Evolutionary conservation across 139 green algal genomes (phyloP).

Genomic region (Chlorella sp.): DNA sequence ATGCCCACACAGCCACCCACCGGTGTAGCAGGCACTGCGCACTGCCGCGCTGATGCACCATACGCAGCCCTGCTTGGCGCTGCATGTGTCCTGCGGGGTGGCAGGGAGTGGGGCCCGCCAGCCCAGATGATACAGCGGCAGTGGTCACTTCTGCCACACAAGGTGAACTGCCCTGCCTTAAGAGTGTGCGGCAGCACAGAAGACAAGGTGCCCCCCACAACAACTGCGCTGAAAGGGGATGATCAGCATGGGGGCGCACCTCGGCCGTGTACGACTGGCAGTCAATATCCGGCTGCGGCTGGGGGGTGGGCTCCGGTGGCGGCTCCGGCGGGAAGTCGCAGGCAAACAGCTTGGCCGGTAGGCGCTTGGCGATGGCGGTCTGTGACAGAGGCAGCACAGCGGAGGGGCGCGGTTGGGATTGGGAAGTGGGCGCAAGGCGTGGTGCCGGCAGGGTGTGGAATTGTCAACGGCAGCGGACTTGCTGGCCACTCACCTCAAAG

Average conservation of each 20-base stretch:
- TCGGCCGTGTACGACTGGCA: neutral
- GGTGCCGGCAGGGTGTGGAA: no score
- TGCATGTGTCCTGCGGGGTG: slow-evolving; percentile 4
- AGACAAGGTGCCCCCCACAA: no score
- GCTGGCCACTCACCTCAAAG: no score
- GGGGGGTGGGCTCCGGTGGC: neutral
- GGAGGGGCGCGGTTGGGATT: no score
- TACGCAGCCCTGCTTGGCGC: neutral
- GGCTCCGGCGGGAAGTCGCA: slow-evolving; percentile 11
- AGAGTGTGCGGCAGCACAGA: no score
- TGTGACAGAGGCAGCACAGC: neutral
- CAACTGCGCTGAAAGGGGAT: no score
- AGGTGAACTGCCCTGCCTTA: no score
- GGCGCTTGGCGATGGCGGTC: neutral
- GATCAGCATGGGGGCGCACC: neutral
- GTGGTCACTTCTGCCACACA: no score
- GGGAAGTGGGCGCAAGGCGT: no score
- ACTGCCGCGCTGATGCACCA: slow-evolving; percentile 47
- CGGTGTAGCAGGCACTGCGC: slow-evolving; percentile 35
- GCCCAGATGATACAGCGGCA: no score
- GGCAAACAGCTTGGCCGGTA: slow-evolving; percentile 18
- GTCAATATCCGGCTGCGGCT: neutral
- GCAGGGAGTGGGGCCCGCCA: neutral
- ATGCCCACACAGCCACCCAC: neutral
- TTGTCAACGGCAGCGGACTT: no score